These are phyloP conservation scores for Nicotiana obtusifolia DNA, from an alignment of 257 asterid genomes.

Conservation along the genomic window DNA sequence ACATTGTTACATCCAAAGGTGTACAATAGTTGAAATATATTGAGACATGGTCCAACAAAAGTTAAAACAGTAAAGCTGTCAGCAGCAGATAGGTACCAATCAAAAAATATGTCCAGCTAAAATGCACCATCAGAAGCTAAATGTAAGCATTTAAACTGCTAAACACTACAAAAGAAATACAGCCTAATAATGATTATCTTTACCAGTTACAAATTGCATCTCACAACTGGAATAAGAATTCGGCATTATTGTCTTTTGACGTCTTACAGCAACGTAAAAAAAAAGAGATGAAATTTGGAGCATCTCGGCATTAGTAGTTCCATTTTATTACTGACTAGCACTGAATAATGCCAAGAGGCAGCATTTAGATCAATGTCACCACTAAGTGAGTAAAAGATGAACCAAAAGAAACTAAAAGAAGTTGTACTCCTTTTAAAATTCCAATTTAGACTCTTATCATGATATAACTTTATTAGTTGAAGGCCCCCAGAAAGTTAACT, in stretches of 20 bases:
- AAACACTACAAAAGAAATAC: not conserved
- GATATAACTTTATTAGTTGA: not conserved
- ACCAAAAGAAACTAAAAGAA: not conserved
- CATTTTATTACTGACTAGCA: not conserved
- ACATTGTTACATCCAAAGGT: not conserved
- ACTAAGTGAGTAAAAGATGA: not conserved
- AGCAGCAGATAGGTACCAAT: not conserved
- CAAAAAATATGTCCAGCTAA: not conserved
- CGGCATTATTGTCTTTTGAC: not conserved
- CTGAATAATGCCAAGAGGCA: not conserved
- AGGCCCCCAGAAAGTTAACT: slow-evolving; percentile 6
- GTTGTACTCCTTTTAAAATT: not conserved
- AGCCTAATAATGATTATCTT: not conserved
- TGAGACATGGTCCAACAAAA: not conserved
- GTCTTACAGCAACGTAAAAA: not conserved
- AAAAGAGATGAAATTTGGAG: not conserved
- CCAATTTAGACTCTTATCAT: not conserved
- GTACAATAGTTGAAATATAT: not conserved
- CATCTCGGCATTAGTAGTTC: not conserved
- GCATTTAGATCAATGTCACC: not conserved
- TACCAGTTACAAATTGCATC: not conserved
- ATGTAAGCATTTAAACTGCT: not conserved
- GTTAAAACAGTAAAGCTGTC: not conserved
- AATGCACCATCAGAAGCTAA: not conserved
- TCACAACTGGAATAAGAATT: not conserved